A percentile compares a stretch with the other conserved stretches of the same genome.
Evolutionary conservation across 2,329 filamentous ascomycete genomes (phyloP).

Genomic region (Gyromitra esculenta): DNA sequence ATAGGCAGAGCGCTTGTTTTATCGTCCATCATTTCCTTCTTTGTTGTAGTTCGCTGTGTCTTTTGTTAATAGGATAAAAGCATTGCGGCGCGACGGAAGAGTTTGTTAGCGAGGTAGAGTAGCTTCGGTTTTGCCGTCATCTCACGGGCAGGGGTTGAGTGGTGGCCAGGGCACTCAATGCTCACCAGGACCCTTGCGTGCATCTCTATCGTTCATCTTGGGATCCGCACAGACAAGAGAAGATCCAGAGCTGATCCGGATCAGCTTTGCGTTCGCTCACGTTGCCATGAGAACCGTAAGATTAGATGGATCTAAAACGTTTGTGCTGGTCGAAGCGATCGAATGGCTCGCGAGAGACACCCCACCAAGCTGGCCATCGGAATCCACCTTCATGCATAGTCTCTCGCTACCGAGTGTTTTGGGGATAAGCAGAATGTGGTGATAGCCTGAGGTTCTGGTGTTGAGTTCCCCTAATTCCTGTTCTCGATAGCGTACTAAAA

Average conservation of each 20-base stretch:
- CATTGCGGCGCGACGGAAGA: not conserved
- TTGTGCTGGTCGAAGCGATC: not conserved
- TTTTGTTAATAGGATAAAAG: not conserved
- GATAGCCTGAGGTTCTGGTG: no score
- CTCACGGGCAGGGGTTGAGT: conserved; percentile 1
- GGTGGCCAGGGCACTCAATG: not conserved
- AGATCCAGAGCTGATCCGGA: conserved; percentile 31
- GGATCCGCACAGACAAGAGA: conserved; percentile 21
- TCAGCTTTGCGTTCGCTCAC: conserved; percentile 14
- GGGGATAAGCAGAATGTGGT: not conserved
- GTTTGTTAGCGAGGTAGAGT: conserved; percentile 13
- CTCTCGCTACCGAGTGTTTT: conserved; percentile 21
- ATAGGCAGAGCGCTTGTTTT: not conserved
- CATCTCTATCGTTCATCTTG: conserved; percentile 43
- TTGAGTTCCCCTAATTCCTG: not conserved
- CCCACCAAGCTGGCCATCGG: not conserved
- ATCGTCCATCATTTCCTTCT: not conserved
- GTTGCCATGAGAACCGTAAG: not conserved
- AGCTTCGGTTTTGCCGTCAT: conserved; percentile 8
- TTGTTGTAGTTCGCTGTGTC: not conserved
- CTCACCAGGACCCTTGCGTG: conserved; percentile 30
- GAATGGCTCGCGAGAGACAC: conserved; percentile 15
- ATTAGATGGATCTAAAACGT: not conserved
- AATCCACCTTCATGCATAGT: not conserved
- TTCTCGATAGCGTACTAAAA: not conserved